Base-by-base conservation (phyloP, 768 basidiomycete genomes). In the Phaeotremella skinneri region DNA sequence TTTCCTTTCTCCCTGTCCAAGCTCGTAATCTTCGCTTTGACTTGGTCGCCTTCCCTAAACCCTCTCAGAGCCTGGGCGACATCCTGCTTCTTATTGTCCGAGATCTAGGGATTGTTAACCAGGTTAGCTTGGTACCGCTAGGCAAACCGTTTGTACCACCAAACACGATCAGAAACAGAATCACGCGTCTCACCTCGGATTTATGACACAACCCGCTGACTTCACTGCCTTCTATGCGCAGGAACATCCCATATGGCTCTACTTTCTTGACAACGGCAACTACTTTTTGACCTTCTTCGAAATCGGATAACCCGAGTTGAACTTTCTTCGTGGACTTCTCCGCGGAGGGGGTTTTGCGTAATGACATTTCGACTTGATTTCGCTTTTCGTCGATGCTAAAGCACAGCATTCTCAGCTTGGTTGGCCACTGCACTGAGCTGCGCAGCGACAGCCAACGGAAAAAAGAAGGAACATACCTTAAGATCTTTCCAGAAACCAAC, bases 121-220 rank as follows among this genome's bases (percentile, higher is more conserved):
- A n/a, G 21, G 52, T 61, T 39, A 61, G 51, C 51, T 20, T 56
- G 55, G 51, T 23, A 51, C 29, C 30, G 26, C n/a, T 29, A 48
- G 2, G 2, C 14, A 39, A 17, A 37, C 34, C 17, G 34, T 9
- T 48, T 48, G 11, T 11, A 23, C 21, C 11, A 53, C n/a, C 26
- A 20, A 43, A 50, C 29, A 26, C 47, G 39, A 37, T 32, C 49
- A n/a, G 39, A 27, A 61, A 49, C 39, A 27, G 43, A 32, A 29
- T 27, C 31, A 3, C 51, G 0, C 1, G 37, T 72, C 81, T 52
- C 67, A 87, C 91, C 82, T 98, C 83, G 9, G 90, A 90, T 76
- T 91, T 92, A 76, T 98, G 94, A 75, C 94, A 99, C 11, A 99
- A 81, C 4, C 94, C 94, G 61, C 83, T 85, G 49, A 97, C 80